phyloP scores from a whole-genome alignment of 441 rosid genomes.

The Populus hybrid region DNA sequence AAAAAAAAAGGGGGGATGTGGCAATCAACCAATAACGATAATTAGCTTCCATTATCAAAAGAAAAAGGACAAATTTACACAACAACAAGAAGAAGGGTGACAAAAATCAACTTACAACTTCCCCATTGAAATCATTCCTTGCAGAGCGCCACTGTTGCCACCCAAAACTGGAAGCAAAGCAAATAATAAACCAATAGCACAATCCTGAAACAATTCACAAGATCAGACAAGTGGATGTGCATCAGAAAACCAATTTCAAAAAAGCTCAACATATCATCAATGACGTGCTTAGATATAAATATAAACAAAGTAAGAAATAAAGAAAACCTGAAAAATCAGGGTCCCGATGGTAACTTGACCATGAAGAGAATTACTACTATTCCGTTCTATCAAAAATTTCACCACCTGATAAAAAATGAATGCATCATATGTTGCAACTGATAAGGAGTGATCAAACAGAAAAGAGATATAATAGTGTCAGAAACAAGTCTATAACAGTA shows the following conservation, averaged over 20 bases:
- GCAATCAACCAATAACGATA: no score
- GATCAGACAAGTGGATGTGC: constrained; percentile 22
- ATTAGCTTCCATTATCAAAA: neutral
- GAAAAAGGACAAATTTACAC: neutral
- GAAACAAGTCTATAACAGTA: constrained; percentile 18
- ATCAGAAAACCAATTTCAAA: constrained; percentile 16
- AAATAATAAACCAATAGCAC: constrained; percentile 90
- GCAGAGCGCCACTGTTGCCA: constrained; percentile 78
- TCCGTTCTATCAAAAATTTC: constrained; percentile 82
- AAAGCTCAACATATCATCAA: constrained; percentile 13
- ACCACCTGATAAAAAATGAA: constrained; percentile 62
- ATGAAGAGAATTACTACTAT: constrained; percentile 68
- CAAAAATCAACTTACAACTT: constrained; percentile 66
- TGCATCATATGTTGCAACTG: constrained; percentile 11
- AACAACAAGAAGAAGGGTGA: neutral
- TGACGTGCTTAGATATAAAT: constrained; percentile 3
- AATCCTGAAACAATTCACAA: constrained; percentile 55
- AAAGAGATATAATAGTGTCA: constrained; percentile 11
- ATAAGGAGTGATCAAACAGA: constrained; percentile 10
- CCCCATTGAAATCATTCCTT: constrained; percentile 92
- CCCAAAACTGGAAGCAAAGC: constrained; percentile 98
- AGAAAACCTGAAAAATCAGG: constrained; percentile 89
- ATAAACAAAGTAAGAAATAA: constrained; percentile 10
- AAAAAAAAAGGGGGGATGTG: neutral
- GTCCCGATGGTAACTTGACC: constrained; percentile 99